phyloP scores from a whole-genome alignment of 208 protist genomes.

The Novymonas esmeraldas region DNA sequence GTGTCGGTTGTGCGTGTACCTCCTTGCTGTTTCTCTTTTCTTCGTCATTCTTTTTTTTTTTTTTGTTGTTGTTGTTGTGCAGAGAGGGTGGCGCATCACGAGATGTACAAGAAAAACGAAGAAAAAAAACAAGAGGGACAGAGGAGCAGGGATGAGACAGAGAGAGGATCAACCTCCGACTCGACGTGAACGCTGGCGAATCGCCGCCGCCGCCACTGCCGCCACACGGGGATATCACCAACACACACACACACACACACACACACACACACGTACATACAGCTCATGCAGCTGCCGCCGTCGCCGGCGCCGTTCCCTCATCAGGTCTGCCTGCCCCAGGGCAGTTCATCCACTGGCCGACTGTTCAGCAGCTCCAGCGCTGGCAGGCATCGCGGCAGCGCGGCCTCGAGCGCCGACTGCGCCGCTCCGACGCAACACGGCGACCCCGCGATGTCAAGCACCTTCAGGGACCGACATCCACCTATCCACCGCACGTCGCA shows the following conservation, averaged over 20 bases:
- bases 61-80: too few species aligned
- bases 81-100: too few species aligned
- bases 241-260: constrained; percentile 3
- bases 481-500: constrained; percentile 12
- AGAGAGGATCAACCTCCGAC: too few species aligned
- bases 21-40: too few species aligned
- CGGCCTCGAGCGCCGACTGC: neutral
- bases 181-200: too few species aligned
- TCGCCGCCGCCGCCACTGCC: too few species aligned
- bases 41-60: too few species aligned
- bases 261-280: neutral
- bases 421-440: constrained; percentile 8
- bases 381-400: constrained; percentile 10
- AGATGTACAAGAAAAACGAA: too few species aligned
- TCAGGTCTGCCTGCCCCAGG: neutral
- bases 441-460: constrained; percentile 16
- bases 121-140: too few species aligned
- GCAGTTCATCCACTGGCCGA: constrained; percentile 4
- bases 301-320: neutral
- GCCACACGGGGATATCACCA: too few species aligned
- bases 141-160: too few species aligned
- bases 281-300: neutral
- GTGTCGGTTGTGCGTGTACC: too few species aligned
- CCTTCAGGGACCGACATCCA: constrained; percentile 14
- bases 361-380: constrained; percentile 21